These are phyloP conservation scores for Salix exigua DNA, from an alignment of 345 rosid genomes.

Conservation along the genomic window DNA sequence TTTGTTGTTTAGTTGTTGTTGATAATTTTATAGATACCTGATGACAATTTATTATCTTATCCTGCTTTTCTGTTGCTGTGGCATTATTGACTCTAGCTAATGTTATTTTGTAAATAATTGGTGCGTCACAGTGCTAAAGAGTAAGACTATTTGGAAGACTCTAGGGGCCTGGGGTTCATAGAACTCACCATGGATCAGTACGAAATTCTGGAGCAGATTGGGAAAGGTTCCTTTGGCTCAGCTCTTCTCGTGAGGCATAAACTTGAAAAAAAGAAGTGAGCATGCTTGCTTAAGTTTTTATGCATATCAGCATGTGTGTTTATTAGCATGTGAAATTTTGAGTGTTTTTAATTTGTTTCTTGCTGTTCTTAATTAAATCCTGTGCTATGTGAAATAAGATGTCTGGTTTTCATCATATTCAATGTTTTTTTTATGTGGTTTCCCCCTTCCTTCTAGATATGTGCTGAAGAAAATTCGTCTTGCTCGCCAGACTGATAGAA, in stretches of 20 bases:
- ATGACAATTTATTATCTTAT: neutral
- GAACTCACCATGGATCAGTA: constrained; percentile 69
- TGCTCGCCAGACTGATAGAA: constrained; percentile 94
- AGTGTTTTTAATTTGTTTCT: neutral
- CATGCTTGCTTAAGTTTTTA: neutral
- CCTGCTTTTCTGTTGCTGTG: neutral
- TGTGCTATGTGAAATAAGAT: neutral
- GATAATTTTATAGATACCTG: neutral
- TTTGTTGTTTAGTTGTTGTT: neutral
- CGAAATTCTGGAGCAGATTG: constrained; percentile 90
- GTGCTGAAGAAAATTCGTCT: constrained; percentile 95
- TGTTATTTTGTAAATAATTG: neutral
- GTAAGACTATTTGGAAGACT: neutral
- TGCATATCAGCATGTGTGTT: neutral
- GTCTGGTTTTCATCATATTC: neutral
- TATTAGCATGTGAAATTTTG: neutral
- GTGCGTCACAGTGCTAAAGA: constrained; percentile 1
- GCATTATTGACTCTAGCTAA: neutral
- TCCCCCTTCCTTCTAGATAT: constrained; percentile 45
- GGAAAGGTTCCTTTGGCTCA: constrained; percentile 93
- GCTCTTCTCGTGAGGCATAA: constrained; percentile 96
- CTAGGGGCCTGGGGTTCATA: neutral
- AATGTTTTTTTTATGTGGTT: neutral
- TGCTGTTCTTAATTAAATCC: neutral
- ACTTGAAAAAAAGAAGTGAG: constrained; percentile 91